Evolutionary conservation across 306 rosid species (phyloP).

Genomic region (Corylus americana): DNA sequence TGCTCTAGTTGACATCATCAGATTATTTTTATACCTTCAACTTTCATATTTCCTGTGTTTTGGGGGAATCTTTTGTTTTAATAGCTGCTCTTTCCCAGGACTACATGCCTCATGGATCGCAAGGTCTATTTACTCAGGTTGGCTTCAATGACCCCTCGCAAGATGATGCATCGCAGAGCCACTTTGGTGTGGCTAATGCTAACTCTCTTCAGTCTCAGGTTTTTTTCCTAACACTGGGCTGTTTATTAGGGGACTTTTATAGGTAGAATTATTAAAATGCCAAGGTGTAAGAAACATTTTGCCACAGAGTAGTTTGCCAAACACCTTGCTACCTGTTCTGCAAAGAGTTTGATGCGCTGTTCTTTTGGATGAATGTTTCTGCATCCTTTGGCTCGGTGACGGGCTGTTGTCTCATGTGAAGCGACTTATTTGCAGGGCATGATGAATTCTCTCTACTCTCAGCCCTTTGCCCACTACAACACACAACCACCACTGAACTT

Average conservation of each 20-base stretch:
- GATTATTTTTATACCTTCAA: background rate
- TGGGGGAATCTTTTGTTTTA: constrained; percentile 16
- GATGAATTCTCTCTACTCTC: constrained; percentile 92
- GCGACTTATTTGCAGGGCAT: constrained; percentile 52
- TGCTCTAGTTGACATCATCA: constrained; percentile 12
- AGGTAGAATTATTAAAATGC: background rate
- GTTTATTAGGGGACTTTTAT: background rate
- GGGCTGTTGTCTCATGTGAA: background rate
- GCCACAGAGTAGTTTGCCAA: background rate
- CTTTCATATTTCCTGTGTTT: background rate
- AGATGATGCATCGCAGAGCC: constrained; percentile 86
- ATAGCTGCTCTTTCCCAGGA: constrained; percentile 52
- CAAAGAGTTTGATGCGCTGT: background rate
- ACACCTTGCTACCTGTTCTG: background rate
- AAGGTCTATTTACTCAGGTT: constrained; percentile 90
- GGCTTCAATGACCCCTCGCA: constrained; percentile 89
- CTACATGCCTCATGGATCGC: constrained; percentile 92
- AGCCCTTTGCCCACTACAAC: constrained; percentile 95
- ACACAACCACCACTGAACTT: constrained; percentile 85
- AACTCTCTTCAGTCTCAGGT: constrained; percentile 98
- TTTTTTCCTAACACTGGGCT: constrained; percentile 25
- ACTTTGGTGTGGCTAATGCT: constrained; percentile 71
- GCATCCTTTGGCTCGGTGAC: background rate
- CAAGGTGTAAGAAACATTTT: constrained; percentile 2
- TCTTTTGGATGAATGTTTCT: constrained; percentile 9